Percentiles rank a stretch among this genome's conserved stretches.
These are phyloP conservation scores for Triticum timopheevii DNA, from an alignment of 176 grass and related monocot species.

Conservation along the genomic window DNA sequence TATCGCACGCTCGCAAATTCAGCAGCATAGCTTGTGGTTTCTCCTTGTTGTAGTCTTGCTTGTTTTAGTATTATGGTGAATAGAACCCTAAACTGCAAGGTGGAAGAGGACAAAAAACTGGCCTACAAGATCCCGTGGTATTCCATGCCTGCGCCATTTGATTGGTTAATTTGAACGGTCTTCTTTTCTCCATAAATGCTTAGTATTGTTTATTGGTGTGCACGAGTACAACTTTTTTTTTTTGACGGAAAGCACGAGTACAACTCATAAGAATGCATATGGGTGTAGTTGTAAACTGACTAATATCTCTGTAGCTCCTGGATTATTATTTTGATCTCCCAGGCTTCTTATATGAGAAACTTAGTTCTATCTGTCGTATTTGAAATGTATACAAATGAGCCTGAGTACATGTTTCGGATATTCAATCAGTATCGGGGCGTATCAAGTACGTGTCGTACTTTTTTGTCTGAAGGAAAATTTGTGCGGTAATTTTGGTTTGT, in stretches of 20 bases:
- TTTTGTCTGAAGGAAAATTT: not conserved
- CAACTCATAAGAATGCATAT: not conserved
- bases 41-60: not conserved
- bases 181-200: not conserved
- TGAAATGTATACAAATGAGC: not conserved
- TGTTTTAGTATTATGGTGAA: not conserved
- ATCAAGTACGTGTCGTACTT: not conserved
- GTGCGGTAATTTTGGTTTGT: not conserved
- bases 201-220: not conserved
- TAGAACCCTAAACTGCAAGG: conserved; percentile 30
- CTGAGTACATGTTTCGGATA: not conserved
- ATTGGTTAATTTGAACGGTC: not conserved
- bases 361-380: not conserved
- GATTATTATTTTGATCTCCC: not conserved
- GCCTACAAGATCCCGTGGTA: not conserved
- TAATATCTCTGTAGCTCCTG: not conserved
- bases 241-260: not conserved
- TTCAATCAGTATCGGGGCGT: not conserved
- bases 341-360: not conserved
- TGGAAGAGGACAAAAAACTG: not conserved
- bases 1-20: not conserved
- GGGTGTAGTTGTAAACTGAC: not conserved
- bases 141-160: not conserved
- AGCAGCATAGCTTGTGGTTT: not conserved
- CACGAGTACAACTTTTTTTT: not conserved